Evolutionary conservation across 148 eudicot genomes (phyloP), one percentile per base, ranked within the genome.

Genomic region (Agrostemma githago): DNA sequence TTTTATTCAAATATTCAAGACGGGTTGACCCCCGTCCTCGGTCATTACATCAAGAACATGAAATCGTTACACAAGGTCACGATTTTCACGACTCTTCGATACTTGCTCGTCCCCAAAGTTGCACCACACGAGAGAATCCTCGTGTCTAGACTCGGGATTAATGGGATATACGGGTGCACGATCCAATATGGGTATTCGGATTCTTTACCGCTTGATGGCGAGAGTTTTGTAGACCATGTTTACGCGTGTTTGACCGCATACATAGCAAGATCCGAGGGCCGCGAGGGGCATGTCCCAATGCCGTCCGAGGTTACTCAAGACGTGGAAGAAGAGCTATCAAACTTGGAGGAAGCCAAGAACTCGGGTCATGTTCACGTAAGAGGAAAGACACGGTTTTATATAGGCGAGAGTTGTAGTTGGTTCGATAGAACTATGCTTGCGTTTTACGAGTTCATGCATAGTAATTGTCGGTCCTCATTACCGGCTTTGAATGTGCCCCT

Each of bases 111-210:
- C 46, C 91, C 91, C 1, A 85, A 84, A 72, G 91, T 86, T 6
- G 75, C 77, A 5, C 86, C 86, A 5, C 74, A 72, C 1, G 87
- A 90, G 62, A 76, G 89, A 62, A 82, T 90, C 26, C 57, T 84
- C 8, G 72, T 88, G 43, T 83, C 65, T 41, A 83, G 76, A 66
- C 66, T 84, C 44, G 86, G 85, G 5, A 69, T 86, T 10, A 53
- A 78, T 76, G 95, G 91, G 46, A 83, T 85, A 1, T 90, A 90
- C 17, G 75, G 85, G 9, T 90, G 95, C 54, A 73, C 83, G 58
- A 85, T 90, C 40, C 89, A 85, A 58, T 88, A 90, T 44, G 95
- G 91, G 1, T 90, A 90, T 80, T 82, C 85, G 1, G 90, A 90
- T 75, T 74, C 84, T 16, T 74, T 88, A 15, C 74, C 76, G 54